Base-by-base conservation (phyloP, 768 basidiomycete species). In the Inosperma sp. region DNA sequence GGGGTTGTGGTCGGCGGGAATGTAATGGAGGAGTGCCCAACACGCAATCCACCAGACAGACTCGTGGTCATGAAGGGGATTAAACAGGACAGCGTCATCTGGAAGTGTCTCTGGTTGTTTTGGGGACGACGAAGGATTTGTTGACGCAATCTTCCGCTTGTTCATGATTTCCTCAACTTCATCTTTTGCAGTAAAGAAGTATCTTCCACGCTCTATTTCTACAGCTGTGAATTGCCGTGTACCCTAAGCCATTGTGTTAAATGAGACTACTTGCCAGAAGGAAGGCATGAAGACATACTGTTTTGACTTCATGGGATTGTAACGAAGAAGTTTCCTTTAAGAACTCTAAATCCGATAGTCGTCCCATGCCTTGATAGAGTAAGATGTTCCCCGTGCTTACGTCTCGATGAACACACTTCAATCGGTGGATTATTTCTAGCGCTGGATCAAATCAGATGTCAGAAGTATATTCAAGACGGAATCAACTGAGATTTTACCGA, bases 301-400 rank as follows among this genome's bases (percentile, higher is more conserved):
- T 41, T 41, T 41, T 41, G 40, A 41, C 40, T 25, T 41, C 40
- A 41, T 41, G 40, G 23, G 40, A 41, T 41, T n/a, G 40, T 41
- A 41, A 41, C 40, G 23, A 41, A 41, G 40, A 41, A 26, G 27
- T 22, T 26, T 41, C 7, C 40, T 41, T 41, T 7, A 41, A 41
- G 40, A 41, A 41, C 40, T 41, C 23, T 41, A 41, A 41, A 41
- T 41, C 40, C 40, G 40, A 41, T 41, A 41, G 40, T 26, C 40
- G 40, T 41, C 23, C 40, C 40, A 7, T 3, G 40, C 40, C 40
- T 41, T 41, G 40, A 26, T 41, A 41, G 23, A 41, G 23, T 41
- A 41, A 26, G 5, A 41, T 41, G 27, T 41, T 41, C 40, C 40
- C 40, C 23, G 23, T 41, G 40, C 40, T 41, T 41, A 41, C 40